These are phyloP conservation scores for Pseudonectria foliicola DNA, from an alignment of 2,329 filamentous ascomycete species.

Conservation along the genomic window DNA sequence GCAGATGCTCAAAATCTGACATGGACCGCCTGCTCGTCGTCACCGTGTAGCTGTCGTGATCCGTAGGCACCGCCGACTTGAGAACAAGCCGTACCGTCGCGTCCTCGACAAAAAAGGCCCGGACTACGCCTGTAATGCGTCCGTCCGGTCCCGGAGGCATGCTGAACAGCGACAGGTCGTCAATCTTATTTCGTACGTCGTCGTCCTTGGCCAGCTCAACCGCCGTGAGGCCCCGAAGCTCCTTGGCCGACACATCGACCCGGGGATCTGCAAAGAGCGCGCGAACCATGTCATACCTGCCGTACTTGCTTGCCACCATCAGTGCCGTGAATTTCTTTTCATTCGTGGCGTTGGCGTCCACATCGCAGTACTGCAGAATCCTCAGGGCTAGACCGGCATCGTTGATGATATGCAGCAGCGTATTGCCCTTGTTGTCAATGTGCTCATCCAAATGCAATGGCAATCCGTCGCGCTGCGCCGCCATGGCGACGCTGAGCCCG, in stretches of 20 bases:
- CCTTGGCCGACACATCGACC: slow-evolving; percentile 77
- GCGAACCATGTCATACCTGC: slow-evolving; percentile 85
- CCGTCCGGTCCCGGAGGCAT: slow-evolving; percentile 64
- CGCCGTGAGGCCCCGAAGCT: slow-evolving; percentile 81
- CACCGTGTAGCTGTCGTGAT: slow-evolving; percentile 77
- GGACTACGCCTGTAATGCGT: slow-evolving; percentile 84
- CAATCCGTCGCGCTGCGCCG: slow-evolving; percentile 67
- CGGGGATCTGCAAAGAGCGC: slow-evolving; percentile 80
- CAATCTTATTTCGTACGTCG: slow-evolving; percentile 91
- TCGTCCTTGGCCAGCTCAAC: slow-evolving; percentile 97
- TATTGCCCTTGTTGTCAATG: slow-evolving; percentile 88
- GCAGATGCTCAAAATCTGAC: slow-evolving; percentile 84
- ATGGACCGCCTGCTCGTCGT: slow-evolving; percentile 88
- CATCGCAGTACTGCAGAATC: slow-evolving; percentile 77
- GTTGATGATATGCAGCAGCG: slow-evolving; percentile 89
- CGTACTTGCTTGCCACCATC: slow-evolving; percentile 99
- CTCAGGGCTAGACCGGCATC: slow-evolving; percentile 68
- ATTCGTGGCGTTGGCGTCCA: slow-evolving; percentile 93
- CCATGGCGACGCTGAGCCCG: slow-evolving; percentile 67
- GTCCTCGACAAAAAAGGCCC: slow-evolving; percentile 96
- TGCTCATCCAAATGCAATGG: slow-evolving; percentile 90
- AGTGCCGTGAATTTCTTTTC: slow-evolving; percentile 91
- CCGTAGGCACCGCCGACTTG: slow-evolving; percentile 86
- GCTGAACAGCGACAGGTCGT: slow-evolving; percentile 82
- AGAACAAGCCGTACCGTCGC: slow-evolving; percentile 86